Conservation (phyloP, 352 stramenopile species). For the Phytophthora niederhauseri region DNA sequence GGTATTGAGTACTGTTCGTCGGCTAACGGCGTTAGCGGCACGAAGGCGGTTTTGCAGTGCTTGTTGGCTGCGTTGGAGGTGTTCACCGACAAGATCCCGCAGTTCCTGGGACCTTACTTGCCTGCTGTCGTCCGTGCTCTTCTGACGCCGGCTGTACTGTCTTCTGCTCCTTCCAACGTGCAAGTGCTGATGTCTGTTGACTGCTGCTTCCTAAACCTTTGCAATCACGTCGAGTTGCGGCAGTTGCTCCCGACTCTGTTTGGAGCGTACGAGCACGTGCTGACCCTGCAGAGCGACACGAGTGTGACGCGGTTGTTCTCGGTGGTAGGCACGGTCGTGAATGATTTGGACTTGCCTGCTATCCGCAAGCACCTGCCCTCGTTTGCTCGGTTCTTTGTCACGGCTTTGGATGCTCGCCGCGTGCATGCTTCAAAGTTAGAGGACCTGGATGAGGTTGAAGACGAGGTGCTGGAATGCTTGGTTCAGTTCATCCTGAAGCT, state of each 20-base stretch:
- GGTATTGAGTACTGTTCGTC: conserved; percentile 62
- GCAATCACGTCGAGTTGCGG: conserved; percentile 74
- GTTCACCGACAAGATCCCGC: conserved; percentile 84
- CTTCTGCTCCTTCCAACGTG: conserved; percentile 29
- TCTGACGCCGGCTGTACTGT: conserved; percentile 56
- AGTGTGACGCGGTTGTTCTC: conserved; percentile 75
- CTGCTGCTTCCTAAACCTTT: conserved; percentile 66
- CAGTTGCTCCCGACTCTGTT: conserved; percentile 78
- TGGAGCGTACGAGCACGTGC: conserved; percentile 67
- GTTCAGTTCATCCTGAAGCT: conserved; percentile 87
- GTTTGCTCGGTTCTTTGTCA: conserved; percentile 89
- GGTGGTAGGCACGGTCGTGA: conserved; percentile 71
- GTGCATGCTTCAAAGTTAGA: conserved; percentile 61
- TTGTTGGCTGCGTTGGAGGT: conserved; percentile 76
- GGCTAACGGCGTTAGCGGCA: conserved; percentile 27
- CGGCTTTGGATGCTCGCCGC: conserved; percentile 72
- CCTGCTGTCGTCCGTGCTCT: conserved; percentile 64
- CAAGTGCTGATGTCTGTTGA: conserved; percentile 66
- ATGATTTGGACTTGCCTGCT: conserved; percentile 47
- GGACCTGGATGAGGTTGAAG: conserved; percentile 72
- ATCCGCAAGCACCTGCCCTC: conserved; percentile 71
- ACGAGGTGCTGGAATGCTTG: conserved; percentile 77
- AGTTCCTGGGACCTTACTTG: conserved; percentile 85
- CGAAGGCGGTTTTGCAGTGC: conserved; percentile 74
- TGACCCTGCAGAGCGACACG: conserved; percentile 51